Conservation (phyloP, 1,284 basidiomycete genomes). For the Rhodotorula sp. region DNA sequence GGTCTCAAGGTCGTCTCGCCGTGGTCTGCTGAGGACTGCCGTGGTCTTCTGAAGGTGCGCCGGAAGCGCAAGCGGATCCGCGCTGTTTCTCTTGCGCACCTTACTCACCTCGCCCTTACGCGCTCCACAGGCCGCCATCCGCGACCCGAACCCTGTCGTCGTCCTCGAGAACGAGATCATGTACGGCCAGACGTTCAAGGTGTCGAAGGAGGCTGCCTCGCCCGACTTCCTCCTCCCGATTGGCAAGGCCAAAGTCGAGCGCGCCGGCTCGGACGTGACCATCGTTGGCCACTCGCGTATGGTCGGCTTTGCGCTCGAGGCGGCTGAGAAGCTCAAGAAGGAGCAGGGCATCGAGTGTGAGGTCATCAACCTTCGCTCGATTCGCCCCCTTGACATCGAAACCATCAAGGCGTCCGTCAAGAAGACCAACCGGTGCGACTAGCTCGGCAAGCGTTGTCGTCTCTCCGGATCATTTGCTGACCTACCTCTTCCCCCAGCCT, state of each 20-base stretch:
- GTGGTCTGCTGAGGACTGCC: conserved; percentile 97
- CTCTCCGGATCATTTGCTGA: too few species aligned
- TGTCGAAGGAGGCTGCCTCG: conserved; percentile 91
- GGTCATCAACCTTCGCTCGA: conserved; percentile 94
- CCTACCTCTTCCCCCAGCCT: conserved; percentile 58
- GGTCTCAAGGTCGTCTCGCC: conserved; percentile 98
- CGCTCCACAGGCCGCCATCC: conserved; percentile 75
- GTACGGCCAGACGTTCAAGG: conserved; percentile 95
- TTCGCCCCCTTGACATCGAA: conserved; percentile 95
- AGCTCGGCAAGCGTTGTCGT: too few species aligned
- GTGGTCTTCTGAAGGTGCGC: conserved; percentile 89
- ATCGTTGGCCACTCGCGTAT: conserved; percentile 96
- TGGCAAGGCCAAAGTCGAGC: conserved; percentile 96
- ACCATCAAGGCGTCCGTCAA: conserved; percentile 94
- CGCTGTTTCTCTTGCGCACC: neutral
- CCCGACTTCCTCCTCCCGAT: conserved; percentile 91
- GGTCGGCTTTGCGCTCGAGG: conserved; percentile 89
- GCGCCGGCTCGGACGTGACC: conserved; percentile 88
- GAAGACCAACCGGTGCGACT: conserved; percentile 86
- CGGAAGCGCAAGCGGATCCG: too few species aligned
- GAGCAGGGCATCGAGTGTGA: conserved; percentile 93
- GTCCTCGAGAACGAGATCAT: conserved; percentile 99
- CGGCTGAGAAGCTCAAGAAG: conserved; percentile 88
- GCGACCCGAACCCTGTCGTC: conserved; percentile 96
- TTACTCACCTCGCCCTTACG: neutral